Evolutionary conservation across 768 basidiomycete genomes (phyloP).

Genomic region (Phaeolepiota aurea): DNA sequence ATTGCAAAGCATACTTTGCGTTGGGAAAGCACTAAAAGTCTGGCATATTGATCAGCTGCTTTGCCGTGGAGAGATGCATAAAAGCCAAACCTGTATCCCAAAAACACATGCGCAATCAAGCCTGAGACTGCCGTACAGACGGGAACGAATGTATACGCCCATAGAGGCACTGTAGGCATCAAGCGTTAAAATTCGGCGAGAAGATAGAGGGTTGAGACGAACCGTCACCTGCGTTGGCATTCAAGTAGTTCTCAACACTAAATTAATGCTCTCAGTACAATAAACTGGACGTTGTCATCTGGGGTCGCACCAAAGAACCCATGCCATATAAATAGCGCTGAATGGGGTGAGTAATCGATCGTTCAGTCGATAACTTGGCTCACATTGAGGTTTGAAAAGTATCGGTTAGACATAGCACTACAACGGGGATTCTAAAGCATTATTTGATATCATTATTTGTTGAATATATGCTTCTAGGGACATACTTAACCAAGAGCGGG

Average conservation of each 20-base stretch:
- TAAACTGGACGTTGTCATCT: no score
- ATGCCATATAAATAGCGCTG: neutral
- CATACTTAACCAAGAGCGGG: neutral
- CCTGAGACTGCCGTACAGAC: conserved; percentile 24
- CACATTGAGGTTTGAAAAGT: no score
- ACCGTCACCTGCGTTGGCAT: conserved; percentile 8
- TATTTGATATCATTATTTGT: conserved; percentile 2
- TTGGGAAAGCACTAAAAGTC: conserved; percentile 7
- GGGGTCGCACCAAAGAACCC: neutral
- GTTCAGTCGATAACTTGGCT: no score
- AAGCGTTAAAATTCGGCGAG: no score
- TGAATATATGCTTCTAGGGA: conserved; percentile 5
- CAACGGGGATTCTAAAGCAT: conserved; percentile 19
- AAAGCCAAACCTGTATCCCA: conserved; percentile 17
- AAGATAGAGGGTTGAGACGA: neutral
- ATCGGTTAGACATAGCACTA: conserved; percentile 7
- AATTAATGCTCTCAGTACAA: no score
- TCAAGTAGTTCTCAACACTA: neutral
- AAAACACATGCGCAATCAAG: conserved; percentile 25
- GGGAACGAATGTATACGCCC: neutral
- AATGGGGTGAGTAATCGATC: no score
- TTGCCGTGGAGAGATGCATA: neutral
- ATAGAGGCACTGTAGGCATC: neutral
- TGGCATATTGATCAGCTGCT: conserved; percentile 4
- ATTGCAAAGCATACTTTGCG: conserved; percentile 3